Evolutionary conservation across 768 basidiomycete genomes (phyloP).

Genomic region (Amanita muscaria): DNA sequence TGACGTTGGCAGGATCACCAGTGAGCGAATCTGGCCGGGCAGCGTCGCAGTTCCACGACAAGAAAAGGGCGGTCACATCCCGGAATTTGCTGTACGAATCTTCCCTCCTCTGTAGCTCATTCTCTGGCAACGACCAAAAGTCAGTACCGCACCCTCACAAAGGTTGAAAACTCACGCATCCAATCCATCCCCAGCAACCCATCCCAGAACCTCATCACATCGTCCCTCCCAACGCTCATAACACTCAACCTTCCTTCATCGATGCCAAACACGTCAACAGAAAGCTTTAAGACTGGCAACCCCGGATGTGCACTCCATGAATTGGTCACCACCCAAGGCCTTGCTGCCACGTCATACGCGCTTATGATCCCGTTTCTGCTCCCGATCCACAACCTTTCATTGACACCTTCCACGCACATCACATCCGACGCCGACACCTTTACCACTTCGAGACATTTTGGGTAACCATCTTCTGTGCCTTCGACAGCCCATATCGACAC

Average conservation of each 20-base stretch:
- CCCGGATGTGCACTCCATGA: slow-evolving; percentile 75
- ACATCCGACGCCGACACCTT: slow-evolving; percentile 80
- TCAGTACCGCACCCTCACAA: background rate
- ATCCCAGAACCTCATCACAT: slow-evolving; percentile 77
- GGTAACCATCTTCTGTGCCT: slow-evolving; percentile 41
- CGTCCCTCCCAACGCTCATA: slow-evolving; percentile 68
- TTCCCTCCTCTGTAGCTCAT: slow-evolving; percentile 69
- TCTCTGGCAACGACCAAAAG: slow-evolving; percentile 36
- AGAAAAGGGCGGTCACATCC: slow-evolving; percentile 64
- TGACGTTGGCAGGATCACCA: slow-evolving; percentile 60
- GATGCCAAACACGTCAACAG: slow-evolving; percentile 71
- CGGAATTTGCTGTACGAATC: slow-evolving; percentile 72
- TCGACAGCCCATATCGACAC: slow-evolving; percentile 72
- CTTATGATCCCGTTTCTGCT: slow-evolving; percentile 73
- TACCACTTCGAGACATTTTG: slow-evolving; percentile 63
- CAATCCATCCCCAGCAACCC: slow-evolving; percentile 78
- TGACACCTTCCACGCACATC: slow-evolving; percentile 76
- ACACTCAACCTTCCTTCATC: slow-evolving; percentile 63
- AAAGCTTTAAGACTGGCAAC: slow-evolving; percentile 53
- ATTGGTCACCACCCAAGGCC: slow-evolving; percentile 85
- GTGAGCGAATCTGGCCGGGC: slow-evolving; percentile 69
- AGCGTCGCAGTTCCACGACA: slow-evolving; percentile 92
- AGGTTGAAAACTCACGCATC: slow-evolving; percentile 55
- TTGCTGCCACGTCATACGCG: slow-evolving; percentile 64
- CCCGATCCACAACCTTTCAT: slow-evolving; percentile 81